Evolutionary conservation across 306 rosid genomes (phyloP), one percentile per base, ranked within the genome.

Genomic region (Betula pendula): DNA sequence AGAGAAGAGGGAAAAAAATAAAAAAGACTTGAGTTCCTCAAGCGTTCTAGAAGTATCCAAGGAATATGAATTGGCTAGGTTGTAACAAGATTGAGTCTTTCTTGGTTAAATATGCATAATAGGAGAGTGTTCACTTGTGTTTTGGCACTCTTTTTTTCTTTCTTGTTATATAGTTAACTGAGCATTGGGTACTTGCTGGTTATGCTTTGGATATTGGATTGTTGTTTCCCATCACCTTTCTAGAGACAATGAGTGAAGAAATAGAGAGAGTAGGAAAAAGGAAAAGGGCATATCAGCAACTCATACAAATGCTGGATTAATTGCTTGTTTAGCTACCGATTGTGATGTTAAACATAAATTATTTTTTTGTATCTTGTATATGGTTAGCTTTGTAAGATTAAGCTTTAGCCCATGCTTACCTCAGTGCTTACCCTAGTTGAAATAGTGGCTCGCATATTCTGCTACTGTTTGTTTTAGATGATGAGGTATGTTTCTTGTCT

Each of bases 381-480:
- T 60, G 42, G 47, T 63, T 55, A 42, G 62, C 67, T 66, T 65
- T n/a, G 7, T 47, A 51, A 29, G 77, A 56, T 71, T 79, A 22
- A 31, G 40, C 12, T 76, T 24, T 73, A 35, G 6, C 22, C 48
- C 29, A 51, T 17, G 2, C 62, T 17, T 2, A 77, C 72, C 25
- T 45, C 40, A 55, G 47, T 70, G 75, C 16, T 50, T 9, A 5
- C 68, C 8, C 52, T 38, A 38, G 7, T 38, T 38, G 19, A 53
- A 80, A 70, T 52, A 52, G 22, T 27, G 74, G 40, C 53, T 68
- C 75, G 59, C 68, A 35, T 67, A 22, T 77, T 75, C 65, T 50
- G 51, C 70, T 44, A 82, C 72, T 73, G 58, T 38, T 66, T 71
- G 71, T 83, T 71, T 75, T 80, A 38, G 72, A 77, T 38, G 73